Percentiles rank a stretch among this genome's conserved stretches.
Conservation (phyloP, 2,329 filamentous ascomycete genomes). For the Fusarium newnesense region DNA sequence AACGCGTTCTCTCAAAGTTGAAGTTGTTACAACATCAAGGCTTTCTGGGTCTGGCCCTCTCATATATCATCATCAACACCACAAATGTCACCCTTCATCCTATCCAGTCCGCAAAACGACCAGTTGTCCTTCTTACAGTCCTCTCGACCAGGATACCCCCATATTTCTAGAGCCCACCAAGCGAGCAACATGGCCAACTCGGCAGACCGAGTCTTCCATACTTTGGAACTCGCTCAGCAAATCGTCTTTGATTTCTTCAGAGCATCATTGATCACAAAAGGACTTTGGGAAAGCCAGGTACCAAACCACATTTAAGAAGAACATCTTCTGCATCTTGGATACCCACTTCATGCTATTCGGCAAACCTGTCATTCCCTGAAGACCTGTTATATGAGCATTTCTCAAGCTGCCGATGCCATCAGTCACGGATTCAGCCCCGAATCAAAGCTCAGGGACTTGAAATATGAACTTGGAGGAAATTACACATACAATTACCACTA, state of each 20-base stretch:
- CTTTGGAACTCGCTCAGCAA: slow-evolving; percentile 17
- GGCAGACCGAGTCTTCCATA: slow-evolving; percentile 24
- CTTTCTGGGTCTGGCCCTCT: neutral
- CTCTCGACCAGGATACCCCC: too few relatives aligned
- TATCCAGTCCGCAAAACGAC: neutral
- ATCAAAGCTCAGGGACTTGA: neutral
- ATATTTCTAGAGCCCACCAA: neutral
- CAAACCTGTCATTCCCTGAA: neutral
- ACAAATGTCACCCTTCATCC: neutral
- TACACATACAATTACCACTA: neutral
- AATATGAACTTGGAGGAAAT: neutral
- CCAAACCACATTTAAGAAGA: neutral
- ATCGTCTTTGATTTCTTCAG: slow-evolving; percentile 18
- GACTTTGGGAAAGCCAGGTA: slow-evolving; percentile 5
- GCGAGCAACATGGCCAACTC: neutral
- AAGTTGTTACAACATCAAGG: neutral
- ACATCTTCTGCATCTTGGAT: slow-evolving; percentile 11
- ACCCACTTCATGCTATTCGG: neutral
- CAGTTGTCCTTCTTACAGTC: neutral
- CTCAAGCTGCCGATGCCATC: slow-evolving; percentile 1
- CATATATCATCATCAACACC: neutral
- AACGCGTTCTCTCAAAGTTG: neutral
- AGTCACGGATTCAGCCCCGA: neutral
- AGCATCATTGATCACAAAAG: slow-evolving; percentile 5
- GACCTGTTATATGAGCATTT: slow-evolving; percentile 5